Conservation (phyloP, 129 eudicot genomes). For the Logfia minima region DNA sequence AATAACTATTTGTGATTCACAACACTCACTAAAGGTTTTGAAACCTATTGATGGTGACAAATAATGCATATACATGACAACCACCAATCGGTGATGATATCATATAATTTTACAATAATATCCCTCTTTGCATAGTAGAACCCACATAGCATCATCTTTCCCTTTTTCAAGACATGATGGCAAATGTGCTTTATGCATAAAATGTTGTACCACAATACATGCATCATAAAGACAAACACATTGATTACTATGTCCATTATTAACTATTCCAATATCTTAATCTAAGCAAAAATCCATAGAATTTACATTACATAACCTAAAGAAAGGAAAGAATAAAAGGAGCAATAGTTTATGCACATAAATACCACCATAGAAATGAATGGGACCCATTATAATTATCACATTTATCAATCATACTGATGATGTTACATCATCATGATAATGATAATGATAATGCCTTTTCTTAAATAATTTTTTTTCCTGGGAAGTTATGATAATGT, state of each 20-base stretch:
- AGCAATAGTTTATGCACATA: constrained; percentile 36
- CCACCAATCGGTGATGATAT: constrained; percentile 1
- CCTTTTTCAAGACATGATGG: constrained; percentile 13
- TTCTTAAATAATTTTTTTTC: constrained; percentile 9
- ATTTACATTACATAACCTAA: neutral
- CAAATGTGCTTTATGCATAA: constrained; percentile 23
- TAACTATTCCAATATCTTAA: constrained; percentile 28
- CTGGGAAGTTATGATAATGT: constrained; percentile 23
- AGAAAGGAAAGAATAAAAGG: constrained; percentile 22
- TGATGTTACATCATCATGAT: constrained; percentile 45
- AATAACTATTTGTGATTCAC: constrained; percentile 3
- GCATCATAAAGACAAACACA: constrained; percentile 26
- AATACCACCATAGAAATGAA: constrained; percentile 31
- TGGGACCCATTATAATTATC: constrained; percentile 46
- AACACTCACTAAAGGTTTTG: constrained; percentile 8
- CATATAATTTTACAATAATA: neutral
- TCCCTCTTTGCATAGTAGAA: constrained; percentile 6
- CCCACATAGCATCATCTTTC: neutral
- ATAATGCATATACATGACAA: constrained; percentile 23
- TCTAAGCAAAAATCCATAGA: constrained; percentile 15
- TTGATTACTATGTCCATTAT: constrained; percentile 21
- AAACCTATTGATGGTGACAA: constrained; percentile 24
- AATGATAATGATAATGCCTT: constrained; percentile 33
- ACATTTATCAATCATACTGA: constrained; percentile 41
- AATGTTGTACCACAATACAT: constrained; percentile 22